Percentiles rank a stretch among this genome's conserved stretches.
Evolutionary conservation across 2,329 filamentous ascomycete genomes (phyloP).

Genomic region (Aureobasidium zeae): DNA sequence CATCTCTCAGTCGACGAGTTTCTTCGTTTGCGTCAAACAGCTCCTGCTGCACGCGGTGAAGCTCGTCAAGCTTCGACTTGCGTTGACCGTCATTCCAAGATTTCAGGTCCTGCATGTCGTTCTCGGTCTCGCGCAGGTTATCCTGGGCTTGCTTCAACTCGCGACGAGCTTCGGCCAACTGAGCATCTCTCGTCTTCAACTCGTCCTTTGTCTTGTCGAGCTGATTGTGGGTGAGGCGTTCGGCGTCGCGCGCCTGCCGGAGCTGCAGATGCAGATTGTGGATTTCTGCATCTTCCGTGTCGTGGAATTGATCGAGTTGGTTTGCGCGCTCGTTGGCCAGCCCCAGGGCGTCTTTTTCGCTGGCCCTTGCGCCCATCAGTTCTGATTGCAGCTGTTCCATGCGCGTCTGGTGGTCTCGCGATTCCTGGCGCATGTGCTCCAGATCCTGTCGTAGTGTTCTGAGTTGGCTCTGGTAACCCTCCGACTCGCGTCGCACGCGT

Average conservation of each 20-base stretch:
- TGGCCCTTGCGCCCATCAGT: neutral
- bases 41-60: constrained; percentile 7
- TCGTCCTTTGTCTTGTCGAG: constrained; percentile 11
- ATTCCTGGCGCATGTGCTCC: neutral
- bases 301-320: constrained; percentile 17
- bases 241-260: constrained; percentile 9
- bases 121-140: neutral
- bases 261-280: constrained; percentile 16
- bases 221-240: constrained; percentile 2
- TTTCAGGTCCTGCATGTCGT: constrained; percentile 8
- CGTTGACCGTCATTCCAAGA: neutral
- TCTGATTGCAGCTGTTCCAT: constrained; percentile 16
- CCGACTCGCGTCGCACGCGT: neutral
- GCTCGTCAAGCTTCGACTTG: constrained; percentile 3
- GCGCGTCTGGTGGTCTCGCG: neutral
- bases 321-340: constrained; percentile 12
- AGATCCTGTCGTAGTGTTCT: constrained; percentile 20
- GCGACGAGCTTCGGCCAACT: neutral
- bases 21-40: neutral
- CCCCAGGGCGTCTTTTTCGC: neutral
- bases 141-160: constrained; percentile 8
- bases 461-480: constrained; percentile 19
- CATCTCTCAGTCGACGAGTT: neutral
- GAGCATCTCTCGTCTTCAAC: neutral
- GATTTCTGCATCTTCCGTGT: constrained; percentile 19